Evolutionary conservation across 2,329 filamentous ascomycete species (phyloP), one percentile per base, ranked within the genome.

Genomic region (Epicoccum sorghinum): DNA sequence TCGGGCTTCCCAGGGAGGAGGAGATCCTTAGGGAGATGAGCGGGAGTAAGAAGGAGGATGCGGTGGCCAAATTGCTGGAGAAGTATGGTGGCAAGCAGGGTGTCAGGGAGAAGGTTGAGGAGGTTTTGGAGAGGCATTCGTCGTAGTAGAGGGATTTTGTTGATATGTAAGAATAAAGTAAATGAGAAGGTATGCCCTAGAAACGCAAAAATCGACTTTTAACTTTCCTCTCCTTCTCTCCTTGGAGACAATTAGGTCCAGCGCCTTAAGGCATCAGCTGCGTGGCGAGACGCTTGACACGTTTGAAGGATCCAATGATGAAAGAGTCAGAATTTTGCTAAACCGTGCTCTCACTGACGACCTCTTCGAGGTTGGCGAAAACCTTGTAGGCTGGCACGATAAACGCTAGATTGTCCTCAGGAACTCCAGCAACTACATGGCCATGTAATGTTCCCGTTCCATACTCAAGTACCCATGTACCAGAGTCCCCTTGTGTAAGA

Each of bases 1-100:
- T 92, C 27, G 89, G 88, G 4, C 79, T 97, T 56, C 95, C 93
- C 4, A 82, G 80, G 2, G 93, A 98, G 77, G 59, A 65, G 35
- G 83, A 89, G 41, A 83, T 87, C 47, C 65, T 81, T 66, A 57
- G 69, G 13, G 75, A 78, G 80, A 44, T 73, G 65, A 37, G 69
- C 61, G 55, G 66, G 29, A 67, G 67, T 53, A 67, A 61, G 36
- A 55, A 52, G 4, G 71, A 78, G 10, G 67, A 77, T 50, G 70
- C 78, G 18, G 64, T 80, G 13, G 62, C 71, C 30, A 64, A 68
- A 30, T 73, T 81, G 55, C 42, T 80, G 29, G 67, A 73, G 45
- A 65, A 65, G 52, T 76, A 69, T 30, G 72, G 77, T 9, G 78
- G 78, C 10, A 79, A 80, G 70, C 74, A 78, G 59, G 78, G 79